These are phyloP conservation scores for Plasmopara muralis DNA, from an alignment of 352 stramenopile species.

Conservation along the genomic window DNA sequence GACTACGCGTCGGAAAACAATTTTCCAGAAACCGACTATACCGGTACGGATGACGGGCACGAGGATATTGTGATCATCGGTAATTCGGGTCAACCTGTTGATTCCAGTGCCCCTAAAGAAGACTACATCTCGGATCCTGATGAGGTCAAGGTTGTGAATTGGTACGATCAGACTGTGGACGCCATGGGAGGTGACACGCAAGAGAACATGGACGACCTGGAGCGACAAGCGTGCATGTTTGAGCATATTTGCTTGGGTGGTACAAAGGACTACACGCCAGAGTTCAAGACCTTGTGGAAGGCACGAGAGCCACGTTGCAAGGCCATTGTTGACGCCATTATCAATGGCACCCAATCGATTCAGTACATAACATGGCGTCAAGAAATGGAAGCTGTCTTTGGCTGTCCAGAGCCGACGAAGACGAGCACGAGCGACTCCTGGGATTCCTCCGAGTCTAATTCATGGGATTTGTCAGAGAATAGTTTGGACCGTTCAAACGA, in stretches of 20 bases:
- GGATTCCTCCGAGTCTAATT: neutral
- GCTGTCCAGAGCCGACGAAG: constrained; percentile 28
- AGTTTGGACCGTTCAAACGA: constrained; percentile 13
- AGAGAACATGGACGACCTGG: constrained; percentile 42
- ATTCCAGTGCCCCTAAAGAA: constrained; percentile 9
- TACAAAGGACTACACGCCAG: constrained; percentile 32
- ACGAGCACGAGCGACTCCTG: constrained; percentile 4
- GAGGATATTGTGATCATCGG: constrained; percentile 15
- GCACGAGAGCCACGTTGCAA: constrained; percentile 37
- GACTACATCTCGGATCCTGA: constrained; percentile 23
- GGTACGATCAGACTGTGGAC: constrained; percentile 37
- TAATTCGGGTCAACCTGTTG: constrained; percentile 8
- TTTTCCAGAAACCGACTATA: constrained; percentile 18
- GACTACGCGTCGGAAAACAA: constrained; percentile 21
- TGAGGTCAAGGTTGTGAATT: constrained; percentile 32
- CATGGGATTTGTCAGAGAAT: neutral
- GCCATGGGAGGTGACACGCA: constrained; percentile 26
- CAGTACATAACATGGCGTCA: constrained; percentile 30
- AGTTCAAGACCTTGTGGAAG: constrained; percentile 45
- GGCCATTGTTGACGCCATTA: constrained; percentile 37
- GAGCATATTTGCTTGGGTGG: constrained; percentile 49
- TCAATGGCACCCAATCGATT: constrained; percentile 27
- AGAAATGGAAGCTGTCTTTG: constrained; percentile 31
- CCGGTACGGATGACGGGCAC: constrained; percentile 17
- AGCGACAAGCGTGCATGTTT: constrained; percentile 51